Conservation (phyloP, 2,329 filamentous ascomycete genomes). For the Colletotrichum falcatum region DNA sequence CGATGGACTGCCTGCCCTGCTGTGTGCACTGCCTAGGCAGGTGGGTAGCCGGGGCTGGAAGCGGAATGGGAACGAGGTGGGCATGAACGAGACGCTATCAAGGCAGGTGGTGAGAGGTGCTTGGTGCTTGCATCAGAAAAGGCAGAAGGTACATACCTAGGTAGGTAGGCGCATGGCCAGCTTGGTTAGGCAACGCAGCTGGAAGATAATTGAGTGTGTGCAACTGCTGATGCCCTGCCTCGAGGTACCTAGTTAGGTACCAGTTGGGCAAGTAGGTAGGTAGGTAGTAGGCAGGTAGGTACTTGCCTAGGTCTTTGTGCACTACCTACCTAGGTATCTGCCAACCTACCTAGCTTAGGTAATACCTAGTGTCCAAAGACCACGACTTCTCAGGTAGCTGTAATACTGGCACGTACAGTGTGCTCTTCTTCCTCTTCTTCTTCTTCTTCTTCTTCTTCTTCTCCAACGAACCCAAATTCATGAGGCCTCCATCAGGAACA, state of each 20-base stretch:
- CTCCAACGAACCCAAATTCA: too few relatives aligned
- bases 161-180: not conserved
- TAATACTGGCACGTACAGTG: too few relatives aligned
- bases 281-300: too few relatives aligned
- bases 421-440: too few relatives aligned
- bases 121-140: not conserved
- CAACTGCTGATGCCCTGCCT: not conserved
- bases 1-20: conserved; percentile 5
- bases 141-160: not conserved
- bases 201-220: not conserved
- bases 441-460: too few relatives aligned
- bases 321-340: too few relatives aligned
- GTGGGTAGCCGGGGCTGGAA: not conserved
- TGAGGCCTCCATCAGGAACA: not conserved
- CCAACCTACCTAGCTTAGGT: too few relatives aligned
- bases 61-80: conserved; percentile 4
- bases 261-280: too few relatives aligned
- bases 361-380: not conserved
- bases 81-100: not conserved
- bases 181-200: not conserved
- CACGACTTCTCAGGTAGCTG: not conserved
- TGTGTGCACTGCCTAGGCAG: not conserved
- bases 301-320: too few relatives aligned
- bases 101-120: not conserved
- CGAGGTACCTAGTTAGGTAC: too few relatives aligned